Evolutionary conservation across 495 filamentous ascomycete species (phyloP), one percentile per base, ranked within the genome.

Genomic region (Staphylotrichum tortipilum): DNA sequence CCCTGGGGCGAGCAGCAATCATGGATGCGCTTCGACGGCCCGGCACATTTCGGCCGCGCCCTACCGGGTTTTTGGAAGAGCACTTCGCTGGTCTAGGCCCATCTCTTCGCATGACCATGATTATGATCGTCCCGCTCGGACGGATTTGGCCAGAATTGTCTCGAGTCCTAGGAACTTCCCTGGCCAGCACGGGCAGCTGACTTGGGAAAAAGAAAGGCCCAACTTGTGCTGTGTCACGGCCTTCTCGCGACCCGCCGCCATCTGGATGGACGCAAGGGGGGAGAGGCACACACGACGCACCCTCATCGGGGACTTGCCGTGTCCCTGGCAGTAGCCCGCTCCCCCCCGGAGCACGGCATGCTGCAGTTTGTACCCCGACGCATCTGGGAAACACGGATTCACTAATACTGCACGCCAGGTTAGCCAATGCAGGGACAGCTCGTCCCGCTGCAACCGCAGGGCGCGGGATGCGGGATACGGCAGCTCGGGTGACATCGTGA

Each of bases 71-170:
- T 35, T 45, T 45, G 43, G 19, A 15, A 34, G 12, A 35, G 15
- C 23, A 21, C 34, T 21, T 23, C 19, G 9, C 41, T 45, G 30
- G 19, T 26, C n/a, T 21, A 45, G 30, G 5, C 30, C 30, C 30
- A n/a, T 45, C 6, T 35, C 43, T 23, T 19, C 30, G 43, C 19
- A 45, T 45, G 10, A 35, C 35, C 19, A 4, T 24, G 19, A 26
- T 35, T 45, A 35, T 45, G 43, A 45, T 45, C 43, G 30, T 24
- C 43, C 43, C 43, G 43, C 43, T 45, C 21, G 11, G 29, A 11
- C 30, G n/a, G 3, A n/a, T 9, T 5, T 5, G 7, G 12, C 29
- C 21, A 5, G 7, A n/a, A 2, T 2, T 43, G 40, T 44, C 11
- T 44, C 28, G 17, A 26, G n/a, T 42, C 39, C 39, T 23, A 28